A percentile compares a stretch with the other conserved stretches of the same genome.
Evolutionary conservation across 495 filamentous ascomycete genomes (phyloP).

Genomic region (Aspergillus leporis): DNA sequence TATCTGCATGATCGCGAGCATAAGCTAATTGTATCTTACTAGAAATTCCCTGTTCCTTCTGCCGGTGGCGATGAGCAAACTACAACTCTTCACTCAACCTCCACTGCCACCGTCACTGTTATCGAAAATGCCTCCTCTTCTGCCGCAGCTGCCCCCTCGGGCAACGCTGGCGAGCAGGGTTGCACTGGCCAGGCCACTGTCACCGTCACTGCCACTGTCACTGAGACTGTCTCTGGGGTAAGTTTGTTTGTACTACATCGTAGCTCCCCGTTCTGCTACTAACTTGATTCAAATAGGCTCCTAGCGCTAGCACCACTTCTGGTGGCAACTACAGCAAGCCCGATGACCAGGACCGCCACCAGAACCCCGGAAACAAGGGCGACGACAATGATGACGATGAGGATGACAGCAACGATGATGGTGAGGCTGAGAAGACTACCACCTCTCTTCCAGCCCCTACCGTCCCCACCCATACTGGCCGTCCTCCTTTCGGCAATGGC

Average conservation of each 20-base stretch:
- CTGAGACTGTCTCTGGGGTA: conserved; percentile 46
- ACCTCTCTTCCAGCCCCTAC: conserved; percentile 10
- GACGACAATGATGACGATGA: conserved; percentile 11
- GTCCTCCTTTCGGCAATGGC: conserved; percentile 37
- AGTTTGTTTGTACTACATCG: conserved; percentile 4
- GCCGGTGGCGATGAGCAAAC: neutral
- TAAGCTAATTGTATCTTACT: conserved; percentile 17
- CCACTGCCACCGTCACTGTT: conserved; percentile 27
- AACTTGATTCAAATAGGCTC: conserved; percentile 14
- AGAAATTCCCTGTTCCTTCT: conserved; percentile 6
- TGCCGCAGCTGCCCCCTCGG: conserved; percentile 8
- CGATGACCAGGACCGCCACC: conserved; percentile 19
- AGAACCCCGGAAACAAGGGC: conserved; percentile 10
- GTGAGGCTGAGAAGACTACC: neutral
- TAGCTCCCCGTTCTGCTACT: neutral
- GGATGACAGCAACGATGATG: neutral
- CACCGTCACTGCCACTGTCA: conserved; percentile 43
- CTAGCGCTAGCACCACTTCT: conserved; percentile 17
- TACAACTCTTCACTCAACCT: conserved; percentile 21
- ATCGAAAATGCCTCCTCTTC: conserved; percentile 28
- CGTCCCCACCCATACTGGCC: conserved; percentile 23
- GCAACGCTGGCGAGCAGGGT: conserved; percentile 17
- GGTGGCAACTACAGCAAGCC: conserved; percentile 14
- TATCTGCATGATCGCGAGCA: neutral
- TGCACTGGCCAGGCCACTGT: conserved; percentile 39